These are phyloP conservation scores for Sporothrix pseudoabietina DNA, from an alignment of 2,329 filamentous ascomycete genomes.

Conservation along the genomic window DNA sequence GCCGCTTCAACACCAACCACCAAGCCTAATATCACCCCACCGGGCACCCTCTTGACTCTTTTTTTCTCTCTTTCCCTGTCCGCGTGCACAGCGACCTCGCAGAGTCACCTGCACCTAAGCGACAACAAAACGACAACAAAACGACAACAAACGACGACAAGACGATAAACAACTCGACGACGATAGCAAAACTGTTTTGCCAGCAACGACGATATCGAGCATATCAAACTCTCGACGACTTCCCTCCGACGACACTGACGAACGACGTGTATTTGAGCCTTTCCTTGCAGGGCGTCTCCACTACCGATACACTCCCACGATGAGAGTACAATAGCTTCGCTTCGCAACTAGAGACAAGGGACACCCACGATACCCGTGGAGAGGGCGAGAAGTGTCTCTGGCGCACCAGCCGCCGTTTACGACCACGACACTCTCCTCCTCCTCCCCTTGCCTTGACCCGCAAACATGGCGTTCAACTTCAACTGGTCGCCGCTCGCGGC, in stretches of 20 bases:
- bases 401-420: neutral
- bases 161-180: neutral
- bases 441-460: neutral
- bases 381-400: conserved; percentile 23
- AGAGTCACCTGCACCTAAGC: conserved; percentile 2
- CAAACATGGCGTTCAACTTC: conserved; percentile 98
- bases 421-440: conserved; percentile 6
- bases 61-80: neutral
- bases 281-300: neutral
- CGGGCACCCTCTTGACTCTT: neutral
- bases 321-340: conserved; percentile 26
- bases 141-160: neutral
- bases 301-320: conserved; percentile 16
- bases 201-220: neutral
- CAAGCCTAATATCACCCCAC: conserved; percentile 16
- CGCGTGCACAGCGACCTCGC: conserved; percentile 3
- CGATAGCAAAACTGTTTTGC: neutral
- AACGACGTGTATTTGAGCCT: neutral
- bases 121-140: neutral
- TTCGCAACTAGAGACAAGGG: conserved; percentile 16
- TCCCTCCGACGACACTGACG: neutral
- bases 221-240: neutral
- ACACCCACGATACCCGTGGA: neutral
- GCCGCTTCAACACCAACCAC: conserved; percentile 19
- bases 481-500: conserved; percentile 99